These are phyloP conservation scores for Puccinia polysora DNA, from an alignment of 1,284 basidiomycete genomes.

Conservation along the genomic window DNA sequence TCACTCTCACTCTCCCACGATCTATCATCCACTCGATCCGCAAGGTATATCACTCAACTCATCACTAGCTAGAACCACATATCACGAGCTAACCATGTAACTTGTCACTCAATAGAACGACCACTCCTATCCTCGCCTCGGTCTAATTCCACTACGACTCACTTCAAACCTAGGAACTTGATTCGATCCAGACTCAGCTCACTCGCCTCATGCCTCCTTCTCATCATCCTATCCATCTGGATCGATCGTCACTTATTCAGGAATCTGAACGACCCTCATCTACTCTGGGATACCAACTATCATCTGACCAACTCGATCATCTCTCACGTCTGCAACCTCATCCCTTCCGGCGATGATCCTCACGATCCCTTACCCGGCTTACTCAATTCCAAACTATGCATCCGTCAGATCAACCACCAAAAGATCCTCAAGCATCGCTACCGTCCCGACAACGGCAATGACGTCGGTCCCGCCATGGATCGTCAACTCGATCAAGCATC, in stretches of 20 bases:
- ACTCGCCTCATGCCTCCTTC: background rate
- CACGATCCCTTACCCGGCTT: background rate
- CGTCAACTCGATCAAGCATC: conserved; percentile 1
- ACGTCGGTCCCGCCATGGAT: conserved; percentile 6
- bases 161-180: background rate
- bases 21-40: too few relatives aligned
- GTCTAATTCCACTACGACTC: background rate
- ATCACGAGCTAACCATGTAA: too few relatives aligned
- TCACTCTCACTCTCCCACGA: too few relatives aligned
- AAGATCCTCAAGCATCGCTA: background rate
- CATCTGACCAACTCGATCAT: conserved; percentile 26
- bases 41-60: too few relatives aligned
- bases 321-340: conserved; percentile 19
- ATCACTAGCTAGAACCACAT: too few relatives aligned
- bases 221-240: background rate
- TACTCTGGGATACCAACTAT: conserved; percentile 4
- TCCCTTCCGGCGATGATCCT: background rate
- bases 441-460: background rate
- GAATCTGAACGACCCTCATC: background rate
- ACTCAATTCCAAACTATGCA: background rate
- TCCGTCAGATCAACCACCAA: background rate
- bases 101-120: too few relatives aligned
- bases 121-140: background rate
- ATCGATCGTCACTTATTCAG: conserved; percentile 19
- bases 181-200: background rate